These are phyloP conservation scores for Cordyceps pruinosa DNA, from an alignment of 2,329 filamentous ascomycete genomes.

Conservation along the genomic window DNA sequence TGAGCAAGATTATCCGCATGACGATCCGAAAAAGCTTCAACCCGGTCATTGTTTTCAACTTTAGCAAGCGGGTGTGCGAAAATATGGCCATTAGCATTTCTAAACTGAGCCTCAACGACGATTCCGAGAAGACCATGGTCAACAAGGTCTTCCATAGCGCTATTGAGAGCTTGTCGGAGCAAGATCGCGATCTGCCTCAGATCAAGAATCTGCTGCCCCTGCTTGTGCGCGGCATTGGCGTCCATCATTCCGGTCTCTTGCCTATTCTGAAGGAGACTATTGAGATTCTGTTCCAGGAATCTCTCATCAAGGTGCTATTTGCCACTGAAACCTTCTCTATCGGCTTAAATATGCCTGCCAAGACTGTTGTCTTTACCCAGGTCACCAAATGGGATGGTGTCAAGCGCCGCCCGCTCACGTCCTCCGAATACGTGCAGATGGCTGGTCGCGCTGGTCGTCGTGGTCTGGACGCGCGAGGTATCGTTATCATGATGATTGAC, in stretches of 20 bases:
- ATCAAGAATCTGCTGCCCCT: slow-evolving; percentile 87
- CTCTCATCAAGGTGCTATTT: slow-evolving; percentile 94
- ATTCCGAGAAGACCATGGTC: slow-evolving; percentile 92
- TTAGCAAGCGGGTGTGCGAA: slow-evolving; percentile 97
- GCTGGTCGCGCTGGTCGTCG: slow-evolving; percentile 92
- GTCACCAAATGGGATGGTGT: slow-evolving; percentile 92
- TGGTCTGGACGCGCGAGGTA: slow-evolving; percentile 94
- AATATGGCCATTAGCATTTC: slow-evolving; percentile 82
- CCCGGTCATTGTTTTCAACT: slow-evolving; percentile 98
- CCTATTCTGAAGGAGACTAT: slow-evolving; percentile 98
- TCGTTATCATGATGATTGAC: slow-evolving; percentile 99
- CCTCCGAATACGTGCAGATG: slow-evolving; percentile 96
- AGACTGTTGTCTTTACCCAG: slow-evolving; percentile 97
- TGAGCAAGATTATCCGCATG: slow-evolving; percentile 98
- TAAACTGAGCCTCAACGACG: slow-evolving; percentile 86
- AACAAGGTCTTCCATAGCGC: slow-evolving; percentile 89
- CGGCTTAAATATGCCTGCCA: slow-evolving; percentile 96
- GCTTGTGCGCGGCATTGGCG: slow-evolving; percentile 84
- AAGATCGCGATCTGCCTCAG: slow-evolving; percentile 82
- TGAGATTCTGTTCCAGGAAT: slow-evolving; percentile 97
- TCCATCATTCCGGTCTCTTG: slow-evolving; percentile 91
- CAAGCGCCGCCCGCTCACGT: slow-evolving; percentile 76
- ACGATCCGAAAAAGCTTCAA: slow-evolving; percentile 97
- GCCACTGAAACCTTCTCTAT: slow-evolving; percentile 99
- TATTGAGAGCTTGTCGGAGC: slow-evolving; percentile 84